Evolutionary conservation across 345 rosid species (phyloP), one percentile per base, ranked within the genome.

Genomic region (Raphanus sativus): DNA sequence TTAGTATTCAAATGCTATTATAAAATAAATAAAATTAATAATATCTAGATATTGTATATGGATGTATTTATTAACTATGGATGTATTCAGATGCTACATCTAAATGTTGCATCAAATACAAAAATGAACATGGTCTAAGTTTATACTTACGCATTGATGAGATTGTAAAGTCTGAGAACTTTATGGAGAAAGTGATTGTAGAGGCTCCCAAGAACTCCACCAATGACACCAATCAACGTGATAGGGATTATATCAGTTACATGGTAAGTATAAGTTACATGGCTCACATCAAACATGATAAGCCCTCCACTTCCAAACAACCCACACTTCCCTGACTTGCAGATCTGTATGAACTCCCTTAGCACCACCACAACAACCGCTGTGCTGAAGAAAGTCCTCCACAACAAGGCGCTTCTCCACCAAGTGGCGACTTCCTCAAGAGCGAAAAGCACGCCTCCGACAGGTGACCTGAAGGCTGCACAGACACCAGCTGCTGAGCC

Each of bases 381-480:
- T 12, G 98, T 89, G 76, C 96, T 91, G 74, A 94, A 94, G 90
- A 94, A 91, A 33, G 91, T 88, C 75, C 98, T 80, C 98, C 98
- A 94, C 8, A 94, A 82, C 8, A 94, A 89, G 28, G 98, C 86
- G 38, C 97, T 94, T 84, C 97, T 87, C 98, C 98, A 94, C 98
- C 98, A 94, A 1, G 98, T 90, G 8, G 98, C 96, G 3, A 91
- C 96, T 86, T 94, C 98, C 77, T 91, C 98, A 4, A 94, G 91
- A 2, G 98, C 67, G 38, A 94, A 94, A 15, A 90, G 85, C 34
- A 94, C 96, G 8, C 98, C 98, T 6, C 97, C 98, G 11, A 94
- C 97, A 1, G 98, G 98, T 0, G 97, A 83, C 42, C 98, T 84
- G 85, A 91, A 94, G 36, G 98, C 98, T 40, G 98, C 98, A 77